These are phyloP conservation scores for Ogataea hybrid DNA, from an alignment of 1,139 yeast species.

Conservation along the genomic window DNA sequence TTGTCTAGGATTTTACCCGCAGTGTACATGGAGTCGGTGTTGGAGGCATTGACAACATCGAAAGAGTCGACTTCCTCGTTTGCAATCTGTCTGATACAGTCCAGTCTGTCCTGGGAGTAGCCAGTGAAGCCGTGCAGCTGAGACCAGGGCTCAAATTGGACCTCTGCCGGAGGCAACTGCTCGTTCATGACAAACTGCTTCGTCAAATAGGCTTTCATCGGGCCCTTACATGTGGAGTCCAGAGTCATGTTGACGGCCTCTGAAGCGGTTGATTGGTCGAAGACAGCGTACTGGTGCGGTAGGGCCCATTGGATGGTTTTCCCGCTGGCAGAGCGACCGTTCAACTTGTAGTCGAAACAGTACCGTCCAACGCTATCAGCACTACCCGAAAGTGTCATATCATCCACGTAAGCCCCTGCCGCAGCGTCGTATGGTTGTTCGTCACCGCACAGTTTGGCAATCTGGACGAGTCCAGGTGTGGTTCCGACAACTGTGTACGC, in stretches of 20 bases:
- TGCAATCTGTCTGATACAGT: conserved; percentile 49
- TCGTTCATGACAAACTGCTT: conserved; percentile 47
- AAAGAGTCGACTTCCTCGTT: conserved; percentile 44
- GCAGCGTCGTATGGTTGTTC: conserved; percentile 48
- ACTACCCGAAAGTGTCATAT: conserved; percentile 29
- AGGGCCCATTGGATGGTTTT: conserved; percentile 47
- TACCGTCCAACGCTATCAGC: conserved; percentile 31
- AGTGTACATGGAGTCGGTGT: conserved; percentile 72
- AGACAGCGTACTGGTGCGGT: conserved; percentile 64
- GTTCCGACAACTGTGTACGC: conserved; percentile 51
- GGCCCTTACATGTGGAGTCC: conserved; percentile 70
- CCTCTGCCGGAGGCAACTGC: conserved; percentile 45
- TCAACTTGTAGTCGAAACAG: conserved; percentile 35
- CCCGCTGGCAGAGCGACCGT: conserved; percentile 35
- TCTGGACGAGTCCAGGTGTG: conserved; percentile 38
- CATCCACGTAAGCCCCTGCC: conserved; percentile 48
- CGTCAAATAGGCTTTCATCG: conserved; percentile 57
- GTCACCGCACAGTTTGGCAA: conserved; percentile 35
- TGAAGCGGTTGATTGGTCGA: conserved; percentile 30
- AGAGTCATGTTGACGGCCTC: conserved; percentile 39
- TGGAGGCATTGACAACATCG: conserved; percentile 57
- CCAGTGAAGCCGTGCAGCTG: conserved; percentile 31
- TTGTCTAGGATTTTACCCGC: conserved; percentile 74
- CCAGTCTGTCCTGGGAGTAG: conserved; percentile 40
- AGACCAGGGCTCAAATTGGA: conserved; percentile 62